Evolutionary conservation across 192 early-diverging fungal genomes (phyloP).

Genomic region (Coemansia sp.): DNA sequence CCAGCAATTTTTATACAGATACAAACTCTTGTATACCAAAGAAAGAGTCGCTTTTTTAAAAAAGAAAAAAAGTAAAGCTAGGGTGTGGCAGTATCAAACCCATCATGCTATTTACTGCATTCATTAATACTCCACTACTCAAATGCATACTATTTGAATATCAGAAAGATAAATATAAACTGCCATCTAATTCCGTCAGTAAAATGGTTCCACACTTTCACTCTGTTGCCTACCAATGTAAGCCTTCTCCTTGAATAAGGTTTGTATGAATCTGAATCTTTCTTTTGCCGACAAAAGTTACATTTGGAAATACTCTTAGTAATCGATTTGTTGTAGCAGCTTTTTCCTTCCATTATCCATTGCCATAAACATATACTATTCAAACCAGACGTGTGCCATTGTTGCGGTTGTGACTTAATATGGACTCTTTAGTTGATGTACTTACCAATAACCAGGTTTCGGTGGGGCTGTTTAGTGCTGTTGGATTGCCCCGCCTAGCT

Average conservation of each 20-base stretch:
- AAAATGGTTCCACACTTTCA: not conserved
- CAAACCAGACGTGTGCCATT: not conserved
- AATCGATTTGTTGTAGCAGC: too few relatives aligned
- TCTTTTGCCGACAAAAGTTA: too few relatives aligned
- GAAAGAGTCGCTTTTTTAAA: not conserved
- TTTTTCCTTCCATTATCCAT: not conserved
- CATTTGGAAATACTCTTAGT: too few relatives aligned
- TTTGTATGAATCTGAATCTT: not conserved
- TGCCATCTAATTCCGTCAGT: not conserved
- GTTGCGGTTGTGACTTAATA: not conserved
- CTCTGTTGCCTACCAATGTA: not conserved
- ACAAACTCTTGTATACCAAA: not conserved
- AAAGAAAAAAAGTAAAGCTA: not conserved
- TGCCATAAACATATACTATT: not conserved
- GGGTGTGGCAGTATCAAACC: not conserved
- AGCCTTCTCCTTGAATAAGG: not conserved
- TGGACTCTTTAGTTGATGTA: constrained; percentile 27
- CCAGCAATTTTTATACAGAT: not conserved
- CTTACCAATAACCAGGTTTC: constrained; percentile 35
- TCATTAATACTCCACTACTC: not conserved
- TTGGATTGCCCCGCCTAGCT: constrained; percentile 60
- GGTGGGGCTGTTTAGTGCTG: constrained; percentile 47
- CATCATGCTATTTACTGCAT: not conserved
- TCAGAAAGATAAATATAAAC: not conserved
- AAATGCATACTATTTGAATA: not conserved